Conservation (phyloP, 306 rosid species). For the Begonia fuchsioides region DNA sequence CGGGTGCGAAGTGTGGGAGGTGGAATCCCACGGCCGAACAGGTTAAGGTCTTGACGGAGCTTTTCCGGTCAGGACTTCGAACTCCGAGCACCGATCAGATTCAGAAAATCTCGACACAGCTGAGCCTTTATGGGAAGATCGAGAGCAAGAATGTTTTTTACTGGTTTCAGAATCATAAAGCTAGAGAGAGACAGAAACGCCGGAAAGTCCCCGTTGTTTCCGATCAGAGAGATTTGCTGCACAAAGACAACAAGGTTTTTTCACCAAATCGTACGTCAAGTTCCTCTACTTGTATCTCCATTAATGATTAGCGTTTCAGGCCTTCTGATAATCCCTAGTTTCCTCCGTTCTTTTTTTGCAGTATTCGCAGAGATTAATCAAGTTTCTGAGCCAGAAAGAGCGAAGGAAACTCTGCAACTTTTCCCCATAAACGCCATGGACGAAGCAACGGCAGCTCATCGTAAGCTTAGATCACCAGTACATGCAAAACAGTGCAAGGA, state of each 20-base stretch:
- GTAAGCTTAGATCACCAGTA: constrained; percentile 23
- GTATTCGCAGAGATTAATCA: constrained; percentile 25
- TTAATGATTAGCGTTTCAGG: not conserved
- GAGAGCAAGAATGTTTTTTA: constrained; percentile 97
- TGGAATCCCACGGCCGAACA: constrained; percentile 95
- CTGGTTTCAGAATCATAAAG: constrained; percentile 98
- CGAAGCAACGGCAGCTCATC: constrained; percentile 27
- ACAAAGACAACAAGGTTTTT: constrained; percentile 11
- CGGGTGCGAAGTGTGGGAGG: constrained; percentile 76
- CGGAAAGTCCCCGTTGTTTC: constrained; percentile 54
- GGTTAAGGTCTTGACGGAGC: constrained; percentile 66
- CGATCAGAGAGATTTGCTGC: constrained; percentile 12
- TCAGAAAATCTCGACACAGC: constrained; percentile 76
- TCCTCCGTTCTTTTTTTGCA: not conserved
- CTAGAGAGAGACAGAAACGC: constrained; percentile 89
- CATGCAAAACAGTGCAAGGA: constrained; percentile 37
- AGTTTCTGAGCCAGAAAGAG: constrained; percentile 37
- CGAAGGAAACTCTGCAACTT: constrained; percentile 74
- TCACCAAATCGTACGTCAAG: constrained; percentile 28
- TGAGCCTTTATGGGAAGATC: constrained; percentile 90
- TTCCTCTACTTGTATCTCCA: too few relatives aligned
- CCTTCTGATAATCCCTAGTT: not conserved
- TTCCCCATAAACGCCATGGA: constrained; percentile 60
- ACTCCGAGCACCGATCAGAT: constrained; percentile 96
- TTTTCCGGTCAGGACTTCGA: constrained; percentile 85